phyloP scores from a whole-genome alignment of 495 filamentous ascomycete species.

The Evansstolkia leycettana region DNA sequence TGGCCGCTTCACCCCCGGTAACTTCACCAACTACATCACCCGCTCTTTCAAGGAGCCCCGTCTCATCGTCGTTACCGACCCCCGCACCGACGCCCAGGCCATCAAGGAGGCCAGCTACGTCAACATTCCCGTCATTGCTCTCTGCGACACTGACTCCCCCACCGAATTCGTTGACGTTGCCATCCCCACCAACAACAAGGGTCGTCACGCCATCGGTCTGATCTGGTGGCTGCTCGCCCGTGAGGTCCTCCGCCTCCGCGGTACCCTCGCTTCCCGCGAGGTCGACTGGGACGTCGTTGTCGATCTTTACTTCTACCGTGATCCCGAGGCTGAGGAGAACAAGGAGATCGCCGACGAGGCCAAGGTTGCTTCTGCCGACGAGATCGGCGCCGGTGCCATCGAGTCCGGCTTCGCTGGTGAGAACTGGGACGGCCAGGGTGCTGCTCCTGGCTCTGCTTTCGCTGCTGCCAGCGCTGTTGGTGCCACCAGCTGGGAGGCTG shows the following conservation, averaged over 20 bases:
- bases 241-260: constrained; percentile 97
- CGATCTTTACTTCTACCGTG: constrained; percentile 99
- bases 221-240: constrained; percentile 99
- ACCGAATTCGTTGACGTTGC: constrained; percentile 99
- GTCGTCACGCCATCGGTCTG: constrained; percentile 93
- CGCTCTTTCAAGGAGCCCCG: constrained; percentile 99
- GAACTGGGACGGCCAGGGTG: constrained; percentile 43
- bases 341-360: constrained; percentile 67
- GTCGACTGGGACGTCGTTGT: constrained; percentile 97
- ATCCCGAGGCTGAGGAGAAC: constrained; percentile 95
- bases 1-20: constrained; percentile 98
- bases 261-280: constrained; percentile 87
- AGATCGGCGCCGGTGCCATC: constrained; percentile 66
- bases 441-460: constrained; percentile 47
- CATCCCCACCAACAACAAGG: constrained; percentile 99
- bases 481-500: constrained; percentile 68
- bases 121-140: constrained; percentile 98
- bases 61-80: constrained; percentile 98
- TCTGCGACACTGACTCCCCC: constrained; percentile 98
- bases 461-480: constrained; percentile 47
- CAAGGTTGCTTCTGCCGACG: constrained; percentile 66
- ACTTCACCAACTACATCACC: constrained; percentile 99
- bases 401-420: constrained; percentile 68
- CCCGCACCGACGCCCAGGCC: constrained; percentile 97
- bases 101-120: constrained; percentile 99